Base-by-base conservation (phyloP, 495 filamentous ascomycete genomes). In the Cercophora samala region DNA sequence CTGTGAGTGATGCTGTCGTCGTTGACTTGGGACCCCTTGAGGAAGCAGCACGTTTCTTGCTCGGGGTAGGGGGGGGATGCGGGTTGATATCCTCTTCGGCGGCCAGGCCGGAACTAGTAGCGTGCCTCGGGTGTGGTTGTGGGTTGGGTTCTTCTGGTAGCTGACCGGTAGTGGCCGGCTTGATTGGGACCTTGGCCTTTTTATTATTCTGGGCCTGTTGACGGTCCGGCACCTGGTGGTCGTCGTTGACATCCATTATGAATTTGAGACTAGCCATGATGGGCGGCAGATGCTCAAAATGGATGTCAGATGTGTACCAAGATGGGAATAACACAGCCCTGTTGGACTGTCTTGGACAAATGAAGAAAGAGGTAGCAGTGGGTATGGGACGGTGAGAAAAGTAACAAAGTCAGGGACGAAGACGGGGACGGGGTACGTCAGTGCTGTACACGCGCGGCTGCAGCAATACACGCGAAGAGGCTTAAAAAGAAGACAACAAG, bases 161-260 rank as follows among this genome's bases (percentile, higher is more conserved):
- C 61, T 73, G 66, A 65, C 60, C 66, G 59, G 66, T 60, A 71
- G 67, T 69, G 74, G 72, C 71, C 70, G 74, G 71, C 68, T 71
- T 66, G 71, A 75, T 74, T 70, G 77, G 70, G 74, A 74, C 74
- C 69, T 71, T 72, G 75, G 75, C 76, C 72, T 66, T 77, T 71
- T 76, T 75, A 75, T 72, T 75, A 72, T 74, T 74, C 73, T 74
- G 64, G 26, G 62, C 22, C 29, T 53, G 70, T 62, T 69, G 72
- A 72, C 67, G 58, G 66, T 72, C 75, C 56, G 73, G 68, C 58
- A 29, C n/a, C 13, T 68, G 71, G 53, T 67, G 67, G 60, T 83
- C 80, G 60, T 81, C 79, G 54, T 70, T 69, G 68, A 77, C 74
- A 72, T 82, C 78, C 79, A 84, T 82, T 63, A 84, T 84, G 66